A percentile compares a stretch with the other conserved stretches of the same genome.
These are phyloP conservation scores for Eimeria brunetti DNA, from an alignment of 169 alveolate genomes.

Conservation along the genomic window DNA sequence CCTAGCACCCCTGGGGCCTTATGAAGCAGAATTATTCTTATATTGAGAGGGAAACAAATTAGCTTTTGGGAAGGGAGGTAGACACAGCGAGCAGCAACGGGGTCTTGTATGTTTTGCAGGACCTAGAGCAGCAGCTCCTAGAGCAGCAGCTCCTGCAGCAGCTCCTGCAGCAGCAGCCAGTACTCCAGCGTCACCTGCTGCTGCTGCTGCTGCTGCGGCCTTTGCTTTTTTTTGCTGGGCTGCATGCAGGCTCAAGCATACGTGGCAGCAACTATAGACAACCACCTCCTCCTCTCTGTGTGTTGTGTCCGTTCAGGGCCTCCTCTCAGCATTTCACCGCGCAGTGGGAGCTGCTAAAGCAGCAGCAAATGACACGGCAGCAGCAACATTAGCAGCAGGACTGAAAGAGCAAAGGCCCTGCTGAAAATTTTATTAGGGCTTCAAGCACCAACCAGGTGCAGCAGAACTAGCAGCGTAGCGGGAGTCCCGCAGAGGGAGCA, in stretches of 20 bases:
- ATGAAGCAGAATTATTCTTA: neutral
- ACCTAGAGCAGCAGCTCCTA: neutral
- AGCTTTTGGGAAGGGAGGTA: neutral
- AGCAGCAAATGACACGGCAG: slow-evolving; percentile 42
- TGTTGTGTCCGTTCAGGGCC: slow-evolving; percentile 42
- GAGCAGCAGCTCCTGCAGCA: neutral
- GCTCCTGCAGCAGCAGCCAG: slow-evolving; percentile 11
- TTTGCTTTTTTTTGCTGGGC: neutral
- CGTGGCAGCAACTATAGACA: neutral
- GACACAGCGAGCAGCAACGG: slow-evolving; percentile 20
- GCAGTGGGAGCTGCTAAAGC: slow-evolving; percentile 73
- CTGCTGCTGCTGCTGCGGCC: neutral
- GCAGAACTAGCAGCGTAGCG: slow-evolving; percentile 53
- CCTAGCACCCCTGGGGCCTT: neutral
- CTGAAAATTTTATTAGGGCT: neutral
- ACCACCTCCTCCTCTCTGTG: neutral
- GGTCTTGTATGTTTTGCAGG: neutral
- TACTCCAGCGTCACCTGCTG: slow-evolving; percentile 2
- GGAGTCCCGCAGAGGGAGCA: slow-evolving; percentile 75
- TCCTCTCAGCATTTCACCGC: neutral
- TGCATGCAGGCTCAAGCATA: neutral
- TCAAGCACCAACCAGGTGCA: neutral
- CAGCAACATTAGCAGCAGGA: slow-evolving; percentile 2
- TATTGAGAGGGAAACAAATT: neutral
- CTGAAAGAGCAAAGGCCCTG: neutral